Base-by-base conservation (phyloP, 371 early-diverging fungal species). In the Coemansia sp. region DNA sequence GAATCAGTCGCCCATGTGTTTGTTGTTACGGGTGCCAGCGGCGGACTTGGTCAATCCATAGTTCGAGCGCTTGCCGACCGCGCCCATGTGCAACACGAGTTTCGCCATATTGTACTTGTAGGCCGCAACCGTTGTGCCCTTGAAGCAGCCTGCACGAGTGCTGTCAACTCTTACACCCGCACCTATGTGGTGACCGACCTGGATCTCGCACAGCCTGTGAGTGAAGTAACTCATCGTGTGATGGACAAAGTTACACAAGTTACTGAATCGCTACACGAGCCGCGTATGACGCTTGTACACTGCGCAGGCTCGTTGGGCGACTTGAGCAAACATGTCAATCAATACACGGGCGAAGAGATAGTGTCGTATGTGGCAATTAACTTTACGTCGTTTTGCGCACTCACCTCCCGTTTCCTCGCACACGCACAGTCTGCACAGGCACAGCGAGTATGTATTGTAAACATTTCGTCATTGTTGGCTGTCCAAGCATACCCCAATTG, bases 381-480 rank as follows among this genome's bases (percentile, higher is more conserved):
- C 68, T 76, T 88, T 31, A 73, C 71, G 4, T 64, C 65, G 64
- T 86, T 27, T 84, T 85, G 5, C 78, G 83, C 66, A 64, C 75
- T 66, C 75, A 82, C 22, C 0, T 60, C 82, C 10, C 48, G 29
- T 10, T 72, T 82, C 50, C 73, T 82, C 29, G 52, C 51, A 1
- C 56, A 34, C 11, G 52, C 61, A 47, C 40, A 40, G 31, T 51
- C 21, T 1, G 27, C 13, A 10, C 21, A 6, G 11, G 64, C 61
- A 4, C 59, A 53, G 18, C 62, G 78, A 10, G 59, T 83, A 10
- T 75, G 78, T n/a, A 66, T 95, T 4, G 89, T 95, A 51, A 93
- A 91, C 58, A 88, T 93, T 26, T 92, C 93, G n/a, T 92, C 92
- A 5, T 72, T 95, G 37, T 78, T 92, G 8, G 96, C 93, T 3